Evolutionary conservation across 164 flowering plant genomes (phyloP), one percentile per base, ranked within the genome.

Genomic region (Umbellularia californica): DNA sequence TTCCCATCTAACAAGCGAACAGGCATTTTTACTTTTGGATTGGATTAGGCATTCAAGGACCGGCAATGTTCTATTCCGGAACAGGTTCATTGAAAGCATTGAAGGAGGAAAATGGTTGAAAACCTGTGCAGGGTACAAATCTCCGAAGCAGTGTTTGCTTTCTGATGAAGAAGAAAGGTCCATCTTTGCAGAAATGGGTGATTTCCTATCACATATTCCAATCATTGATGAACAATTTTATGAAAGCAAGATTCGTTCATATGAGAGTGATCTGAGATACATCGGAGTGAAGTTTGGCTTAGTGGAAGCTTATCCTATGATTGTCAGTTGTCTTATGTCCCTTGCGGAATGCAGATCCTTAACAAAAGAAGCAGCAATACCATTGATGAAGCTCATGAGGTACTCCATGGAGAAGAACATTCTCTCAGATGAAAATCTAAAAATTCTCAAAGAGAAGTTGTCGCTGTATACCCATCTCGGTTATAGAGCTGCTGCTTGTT

Each of bases 171-270:
- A 84, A 9, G 79, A 73, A 80, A 88, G 82, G 25, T 72, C 65
- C 35, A 72, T 89, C 77, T 87, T 68, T 14, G 23, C 12, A 19
- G 30, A 88, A 79, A 80, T 65, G 65, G 88, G 84, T 35, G 84
- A 88, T 13, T 84, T 79, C n/a, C 81, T 87, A 58, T 86, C 86
- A 35, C 92, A 89, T 69, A 83, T 90, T 72, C 89, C 92, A 1
- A 24, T 89, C 65, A 58, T 90, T 27, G 88, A 90, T 78, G 70
- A 79, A 41, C 50, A 23, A 2, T 90, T 79, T 60, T 88, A 89
- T 78, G 95, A 79, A 6, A 22, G 68, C 24, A 72, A 27, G 47
- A 78, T 90, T 10, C 60, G n/a, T 4, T 63, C 58, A 2, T 89
- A 87, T 69, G 70, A 55, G 70, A 86, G 83, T 25, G 95, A 84